A percentile compares a stretch with the other conserved stretches of the same genome.
Evolutionary conservation across 225 moss, liverwort and hornwort genomes (phyloP).

Genomic region (Marchantia paleacea): DNA sequence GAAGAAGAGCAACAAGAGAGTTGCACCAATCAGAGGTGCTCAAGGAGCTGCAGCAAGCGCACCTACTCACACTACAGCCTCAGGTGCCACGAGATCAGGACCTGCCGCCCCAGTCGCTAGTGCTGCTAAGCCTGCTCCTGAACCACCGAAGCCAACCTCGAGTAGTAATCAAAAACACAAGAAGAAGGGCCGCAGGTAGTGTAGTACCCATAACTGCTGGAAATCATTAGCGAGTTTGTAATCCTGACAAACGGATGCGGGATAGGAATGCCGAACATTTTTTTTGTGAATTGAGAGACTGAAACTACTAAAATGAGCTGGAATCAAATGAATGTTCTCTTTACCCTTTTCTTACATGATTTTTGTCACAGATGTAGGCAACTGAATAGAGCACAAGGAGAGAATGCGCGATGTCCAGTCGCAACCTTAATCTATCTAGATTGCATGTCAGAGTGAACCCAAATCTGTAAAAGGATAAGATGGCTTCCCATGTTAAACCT

Average conservation of each 20-base stretch:
- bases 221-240: background rate
- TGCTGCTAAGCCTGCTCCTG: constrained; percentile 19
- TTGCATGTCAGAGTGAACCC: too few relatives aligned
- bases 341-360: too few relatives aligned
- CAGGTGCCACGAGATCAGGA: constrained; percentile 30
- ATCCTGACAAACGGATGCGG: background rate
- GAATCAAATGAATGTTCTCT: too few relatives aligned
- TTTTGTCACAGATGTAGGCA: too few relatives aligned
- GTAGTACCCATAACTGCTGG: background rate
- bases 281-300: background rate
- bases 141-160: constrained; percentile 28
- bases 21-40: constrained; percentile 68
- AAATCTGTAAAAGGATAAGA: too few relatives aligned
- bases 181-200: constrained; percentile 48
- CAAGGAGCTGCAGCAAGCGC: constrained; percentile 51
- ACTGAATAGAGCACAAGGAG: too few relatives aligned
- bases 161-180: constrained; percentile 30
- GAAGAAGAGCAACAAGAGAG: constrained; percentile 75
- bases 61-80: constrained; percentile 15
- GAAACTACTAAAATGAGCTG: too few relatives aligned
- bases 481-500: too few relatives aligned
- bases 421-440: too few relatives aligned
- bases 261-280: background rate
- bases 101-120: constrained; percentile 20
- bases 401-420: too few relatives aligned